Percentiles rank a stretch among this genome's conserved stretches.
Evolutionary conservation across 2,329 filamentous ascomycete genomes (phyloP).

Genomic region (Ophiostoma triangulosporum): DNA sequence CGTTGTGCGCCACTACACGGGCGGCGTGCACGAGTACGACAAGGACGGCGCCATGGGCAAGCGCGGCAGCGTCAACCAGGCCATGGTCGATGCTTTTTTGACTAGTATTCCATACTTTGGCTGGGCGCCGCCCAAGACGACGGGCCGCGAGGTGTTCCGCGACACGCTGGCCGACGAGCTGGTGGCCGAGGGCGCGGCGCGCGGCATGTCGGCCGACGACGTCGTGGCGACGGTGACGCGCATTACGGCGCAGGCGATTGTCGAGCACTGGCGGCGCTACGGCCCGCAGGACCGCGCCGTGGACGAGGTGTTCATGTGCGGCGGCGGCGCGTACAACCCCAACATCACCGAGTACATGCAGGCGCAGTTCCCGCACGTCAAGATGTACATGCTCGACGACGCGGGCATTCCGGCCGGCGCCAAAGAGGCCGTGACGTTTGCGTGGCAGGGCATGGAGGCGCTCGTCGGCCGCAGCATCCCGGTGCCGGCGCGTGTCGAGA

Average conservation of each 20-base stretch:
- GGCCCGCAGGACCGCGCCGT: constrained; percentile 27
- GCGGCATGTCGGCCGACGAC: constrained; percentile 34
- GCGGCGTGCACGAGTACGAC: constrained; percentile 36
- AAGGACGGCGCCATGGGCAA: constrained; percentile 36
- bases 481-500: constrained; percentile 39
- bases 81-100: constrained; percentile 38
- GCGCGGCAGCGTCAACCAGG: constrained; percentile 34
- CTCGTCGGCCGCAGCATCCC: constrained; percentile 40
- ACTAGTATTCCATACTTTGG: constrained; percentile 33
- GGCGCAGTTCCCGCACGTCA: constrained; percentile 30
- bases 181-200: constrained; percentile 31
- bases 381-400: constrained; percentile 41
- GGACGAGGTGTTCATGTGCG: constrained; percentile 46
- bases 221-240: constrained; percentile 45
- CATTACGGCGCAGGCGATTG: constrained; percentile 44
- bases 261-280: constrained; percentile 34
- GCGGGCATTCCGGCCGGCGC: constrained; percentile 42
- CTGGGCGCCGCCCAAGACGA: constrained; percentile 39
- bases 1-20: constrained; percentile 38
- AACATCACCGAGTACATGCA: constrained; percentile 42
- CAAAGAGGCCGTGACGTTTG: constrained; percentile 47
- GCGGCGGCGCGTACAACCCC: constrained; percentile 42
- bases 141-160: constrained; percentile 49
- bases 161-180: constrained; percentile 40
- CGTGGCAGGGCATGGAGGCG: constrained; percentile 47